Evolutionary conservation across 441 rosid species (phyloP), one percentile per base, ranked within the genome.

Genomic region (Populus hybrid): DNA sequence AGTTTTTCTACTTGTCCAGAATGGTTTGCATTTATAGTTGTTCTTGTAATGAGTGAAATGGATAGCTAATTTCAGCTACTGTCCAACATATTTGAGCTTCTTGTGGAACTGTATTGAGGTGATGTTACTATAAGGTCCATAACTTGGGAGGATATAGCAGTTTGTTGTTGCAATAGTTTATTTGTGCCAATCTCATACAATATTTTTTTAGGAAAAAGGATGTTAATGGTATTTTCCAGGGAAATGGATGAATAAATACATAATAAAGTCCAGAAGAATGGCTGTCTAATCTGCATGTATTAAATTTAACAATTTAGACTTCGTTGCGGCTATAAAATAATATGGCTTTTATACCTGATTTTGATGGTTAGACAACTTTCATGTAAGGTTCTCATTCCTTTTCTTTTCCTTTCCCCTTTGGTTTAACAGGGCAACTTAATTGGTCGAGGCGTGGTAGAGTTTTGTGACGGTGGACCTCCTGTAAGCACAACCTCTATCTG

Each of bases 401-500:
- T 16, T 35, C 26, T 8, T 1, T 40, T 46, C 18, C 35, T 69
- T 65, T 76, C 57, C 65, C 66, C 24, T 69, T 74, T 84, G 54
- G 74, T 61, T 74, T 61, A 78, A 83, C 93, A 95, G 97, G 98
- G 99, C 18, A 94, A 90, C 82, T 81, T 95, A 77, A 91, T 95
- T 42, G 97, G 87, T 34, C 92, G 95, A 68, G 98, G 93, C n/a
- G 90, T 95, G 73, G 46, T 94, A 38, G 90, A 95, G 88, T 89
- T 89, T 77, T 95, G 97, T 71, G 90, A 91, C 4, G 97, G 86
- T 74, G 95, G 88, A 54, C 98, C 98, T 74, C 94, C 87, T 42
- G 95, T 92, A 83, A 86, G 88, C 74, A 72, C 67, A 72, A 23
- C n/a, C 40, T 57, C n/a, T 9, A 1, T 32, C 2, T 21, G 10